Evolutionary conservation across 176 grass and related monocot species (phyloP), one percentile per base, ranked within the genome.

Genomic region (Oryza rufipogon): DNA sequence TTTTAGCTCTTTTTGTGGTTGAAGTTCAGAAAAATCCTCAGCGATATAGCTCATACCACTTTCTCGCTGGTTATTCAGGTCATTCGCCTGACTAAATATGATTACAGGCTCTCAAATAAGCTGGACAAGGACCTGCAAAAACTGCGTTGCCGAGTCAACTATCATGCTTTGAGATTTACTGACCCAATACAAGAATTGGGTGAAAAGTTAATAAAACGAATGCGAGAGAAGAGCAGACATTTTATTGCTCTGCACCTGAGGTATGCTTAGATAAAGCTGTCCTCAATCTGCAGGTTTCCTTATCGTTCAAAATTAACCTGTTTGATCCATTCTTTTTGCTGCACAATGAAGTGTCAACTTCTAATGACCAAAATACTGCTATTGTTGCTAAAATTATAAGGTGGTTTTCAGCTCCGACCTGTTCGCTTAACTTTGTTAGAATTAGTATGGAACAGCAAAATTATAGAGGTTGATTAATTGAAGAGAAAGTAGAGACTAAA

Each of bases 191-290:
- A 94, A 86, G 75, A 85, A 70, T 76, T 96, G 78, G 96, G 89
- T 52, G 79, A 96, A 70, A 87, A 68, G 41, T 45, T 99, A 66
- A 90, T 94, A 70, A 77, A 84, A 28, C 68, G 88, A 92, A 99
- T 99, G 96, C 84, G 81, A 48, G 86, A 87, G 76, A 94, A 89
- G 86, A 89, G 89, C 87, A 89, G 72, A 68, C 84, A 94, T 85
- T 99, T 96, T 78, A 95, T 96, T 87, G 96, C 96, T 81, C 96
- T 98, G 92, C 96, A 98, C 28, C 85, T 98, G 42, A 98, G 96
- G 96, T 95, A 90, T 46, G 25, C 14, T 66, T 73, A 34, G 39
- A 17, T 81, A 68, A 86, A 86, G 66, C 34, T 72, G 17, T 54
- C 14, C 7, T 72, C 19, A 17, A 77, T 68, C 45, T 86, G 60